These are phyloP conservation scores for Hippophae tibetana DNA, from an alignment of 306 rosid genomes.

Conservation along the genomic window DNA sequence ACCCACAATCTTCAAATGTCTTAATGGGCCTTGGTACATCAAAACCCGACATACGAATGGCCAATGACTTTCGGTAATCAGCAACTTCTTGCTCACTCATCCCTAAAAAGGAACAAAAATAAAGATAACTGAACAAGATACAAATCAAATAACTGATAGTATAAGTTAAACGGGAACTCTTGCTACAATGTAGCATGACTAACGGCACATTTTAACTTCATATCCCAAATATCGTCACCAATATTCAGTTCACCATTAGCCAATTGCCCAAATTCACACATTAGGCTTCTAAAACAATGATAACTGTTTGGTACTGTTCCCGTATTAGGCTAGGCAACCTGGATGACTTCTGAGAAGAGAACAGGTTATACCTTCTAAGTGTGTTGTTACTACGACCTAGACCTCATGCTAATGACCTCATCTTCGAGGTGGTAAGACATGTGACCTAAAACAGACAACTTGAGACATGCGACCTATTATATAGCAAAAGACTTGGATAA, in stretches of 20 bases:
- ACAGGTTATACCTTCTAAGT: too few relatives aligned
- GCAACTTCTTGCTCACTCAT: conserved; percentile 81
- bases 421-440: too few relatives aligned
- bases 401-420: too few relatives aligned
- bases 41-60: conserved; percentile 79
- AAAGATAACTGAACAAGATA: background rate
- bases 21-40: conserved; percentile 82
- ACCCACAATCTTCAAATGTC: conserved; percentile 74
- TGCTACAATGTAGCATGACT: background rate
- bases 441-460: too few relatives aligned
- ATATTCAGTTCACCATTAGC: background rate
- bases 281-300: background rate
- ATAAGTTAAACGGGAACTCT: too few relatives aligned
- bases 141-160: too few relatives aligned
- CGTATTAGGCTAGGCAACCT: too few relatives aligned
- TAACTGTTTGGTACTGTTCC: too few relatives aligned
- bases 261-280: background rate
- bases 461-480: too few relatives aligned
- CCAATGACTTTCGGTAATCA: conserved; percentile 74
- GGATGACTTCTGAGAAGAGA: too few relatives aligned
- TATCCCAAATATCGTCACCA: background rate
- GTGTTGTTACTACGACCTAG: too few relatives aligned
- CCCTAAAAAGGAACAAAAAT: conserved; percentile 28
- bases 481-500: too few relatives aligned
- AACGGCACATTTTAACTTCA: background rate